Evolutionary conservation across 2,329 filamentous ascomycete species (phyloP), one percentile per base, ranked within the genome.

Genomic region (Elsinoe australis): DNA sequence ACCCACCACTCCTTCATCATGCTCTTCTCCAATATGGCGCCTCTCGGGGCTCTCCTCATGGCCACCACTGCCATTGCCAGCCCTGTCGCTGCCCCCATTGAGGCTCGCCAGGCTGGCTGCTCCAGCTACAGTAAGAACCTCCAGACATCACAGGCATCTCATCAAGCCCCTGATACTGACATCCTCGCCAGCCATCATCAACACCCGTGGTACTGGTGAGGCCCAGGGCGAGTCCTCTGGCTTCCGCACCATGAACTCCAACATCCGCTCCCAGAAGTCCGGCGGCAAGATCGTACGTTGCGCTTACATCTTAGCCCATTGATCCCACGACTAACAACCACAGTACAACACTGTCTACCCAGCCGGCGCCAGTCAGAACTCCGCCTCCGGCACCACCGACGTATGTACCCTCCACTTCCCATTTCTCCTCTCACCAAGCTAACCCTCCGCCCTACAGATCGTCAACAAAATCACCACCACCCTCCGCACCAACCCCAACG

Each of bases 321-420:
- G n/a, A n/a, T n/a, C n/a, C n/a, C n/a, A n/a, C n/a, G n/a, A 5
- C 4, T n/a, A 31, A 31, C 29, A 4, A 4, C 17, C 6, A 5
- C 12, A 49, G 35, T 65, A 66, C 53, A 57, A 61, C 54, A 65
- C 61, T 6, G 59, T 65, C 19, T 67, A 66, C 49, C 42, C 59
- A 10, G 64, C 64, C 3, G 53, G 34, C 18, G 32, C 48, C 39
- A 47, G 47, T 24, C 64, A 67, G 38, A 56, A 61, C 47, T 59
- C 56, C 0, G 42, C 52, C 2, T 46, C 49, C 1, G 63, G 59
- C 2, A 65, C 64, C 3, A 17, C 22, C 8, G 62, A 64, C 39
- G 55, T 56, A 46, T 8, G 52, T 14, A 10, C 15, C 1, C 14
- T 4, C 15, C 4, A 3, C 9, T 15, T 35, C 24, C 15, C n/a